phyloP scores from a whole-genome alignment of 2,329 filamentous ascomycete species.

The Leptographium flavum region DNA sequence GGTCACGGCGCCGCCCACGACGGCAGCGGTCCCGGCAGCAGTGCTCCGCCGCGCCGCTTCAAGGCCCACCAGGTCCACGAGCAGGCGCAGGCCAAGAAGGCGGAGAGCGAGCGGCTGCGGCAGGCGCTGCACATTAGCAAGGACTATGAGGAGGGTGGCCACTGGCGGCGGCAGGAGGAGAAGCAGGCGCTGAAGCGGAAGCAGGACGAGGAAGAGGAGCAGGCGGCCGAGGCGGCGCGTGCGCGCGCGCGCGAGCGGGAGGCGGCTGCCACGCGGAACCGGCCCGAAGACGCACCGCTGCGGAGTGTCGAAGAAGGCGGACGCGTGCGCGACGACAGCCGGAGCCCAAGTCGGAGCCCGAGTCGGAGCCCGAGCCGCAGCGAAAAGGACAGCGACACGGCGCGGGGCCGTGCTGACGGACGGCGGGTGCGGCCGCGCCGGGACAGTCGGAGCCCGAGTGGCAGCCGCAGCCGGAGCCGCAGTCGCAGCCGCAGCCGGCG shows the following conservation, averaged over 20 bases:
- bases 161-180: conserved; percentile 77
- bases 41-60: conserved; percentile 37
- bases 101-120: conserved; percentile 79
- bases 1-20: conserved; percentile 21
- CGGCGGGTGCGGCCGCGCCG: background rate
- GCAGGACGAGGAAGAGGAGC: conserved; percentile 5
- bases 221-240: background rate
- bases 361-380: too few relatives aligned
- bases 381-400: background rate
- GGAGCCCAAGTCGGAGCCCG: too few relatives aligned
- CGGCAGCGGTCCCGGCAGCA: conserved; percentile 9
- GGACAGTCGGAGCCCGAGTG: background rate
- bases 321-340: background rate
- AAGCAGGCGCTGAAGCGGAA: conserved; percentile 29
- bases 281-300: background rate
- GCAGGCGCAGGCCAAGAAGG: conserved; percentile 87
- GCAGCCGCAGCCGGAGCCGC: background rate
- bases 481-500: background rate
- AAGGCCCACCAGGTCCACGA: conserved; percentile 95
- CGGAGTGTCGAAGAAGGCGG: background rate
- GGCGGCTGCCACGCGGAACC: background rate
- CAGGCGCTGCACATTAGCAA: conserved; percentile 76
- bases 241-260: background rate
- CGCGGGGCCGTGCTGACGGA: background rate
- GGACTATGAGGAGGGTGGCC: conserved; percentile 72